Conservation (phyloP, 2,329 filamentous ascomycete genomes). For the Bipolaris oryzae region DNA sequence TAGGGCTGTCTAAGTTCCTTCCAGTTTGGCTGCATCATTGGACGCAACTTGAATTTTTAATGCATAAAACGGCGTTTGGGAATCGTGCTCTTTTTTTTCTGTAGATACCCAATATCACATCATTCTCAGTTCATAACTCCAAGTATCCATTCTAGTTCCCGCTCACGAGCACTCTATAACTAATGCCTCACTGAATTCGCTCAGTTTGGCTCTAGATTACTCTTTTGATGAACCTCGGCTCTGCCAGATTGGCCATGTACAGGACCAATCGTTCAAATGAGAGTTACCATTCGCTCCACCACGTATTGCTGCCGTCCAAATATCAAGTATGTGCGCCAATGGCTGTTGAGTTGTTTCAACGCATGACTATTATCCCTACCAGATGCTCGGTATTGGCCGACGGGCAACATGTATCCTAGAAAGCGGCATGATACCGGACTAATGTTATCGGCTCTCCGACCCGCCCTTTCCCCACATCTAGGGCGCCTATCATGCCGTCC, state of each 20-base stretch:
- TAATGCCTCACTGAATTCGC: not conserved
- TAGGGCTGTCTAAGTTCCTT: constrained; percentile 38
- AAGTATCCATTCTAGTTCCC: not conserved
- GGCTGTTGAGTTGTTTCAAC: not conserved
- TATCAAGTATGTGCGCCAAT: not conserved
- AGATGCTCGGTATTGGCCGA: constrained; percentile 13
- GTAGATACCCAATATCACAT: constrained; percentile 24
- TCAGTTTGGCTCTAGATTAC: not conserved
- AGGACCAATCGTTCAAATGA: not conserved
- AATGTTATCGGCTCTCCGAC: constrained; percentile 29
- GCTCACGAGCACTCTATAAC: not conserved
- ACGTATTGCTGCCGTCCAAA: not conserved
- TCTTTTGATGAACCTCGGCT: not conserved
- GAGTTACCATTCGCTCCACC: not conserved
- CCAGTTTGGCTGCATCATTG: not conserved
- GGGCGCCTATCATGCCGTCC: constrained; percentile 28
- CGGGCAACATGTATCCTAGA: constrained; percentile 19
- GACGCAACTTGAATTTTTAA: not conserved
- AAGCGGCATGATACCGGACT: constrained; percentile 19
- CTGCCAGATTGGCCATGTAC: not conserved
- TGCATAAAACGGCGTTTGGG: constrained; percentile 13
- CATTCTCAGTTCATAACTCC: not conserved
- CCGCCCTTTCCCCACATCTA: constrained; percentile 22
- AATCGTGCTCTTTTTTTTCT: not conserved
- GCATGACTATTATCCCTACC: not conserved